These are phyloP conservation scores for Floccularia luteovirens DNA, from an alignment of 768 basidiomycete species.

Conservation along the genomic window DNA sequence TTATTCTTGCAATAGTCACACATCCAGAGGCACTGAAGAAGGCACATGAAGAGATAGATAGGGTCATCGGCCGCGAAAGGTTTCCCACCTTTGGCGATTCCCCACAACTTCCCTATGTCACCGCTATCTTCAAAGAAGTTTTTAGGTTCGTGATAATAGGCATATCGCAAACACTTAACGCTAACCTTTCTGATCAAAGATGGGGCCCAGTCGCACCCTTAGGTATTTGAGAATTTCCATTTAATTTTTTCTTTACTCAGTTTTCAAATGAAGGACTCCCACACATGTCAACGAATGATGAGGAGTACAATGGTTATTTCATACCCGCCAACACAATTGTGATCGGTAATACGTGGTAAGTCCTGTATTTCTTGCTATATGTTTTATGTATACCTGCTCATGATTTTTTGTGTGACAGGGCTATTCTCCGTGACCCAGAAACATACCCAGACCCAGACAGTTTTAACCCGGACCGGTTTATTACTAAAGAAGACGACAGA, in stretches of 20 bases:
- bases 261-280: slow-evolving; percentile 16
- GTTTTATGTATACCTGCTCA: slow-evolving; percentile 1
- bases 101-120: slow-evolving; percentile 8
- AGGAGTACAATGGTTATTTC: slow-evolving; percentile 32
- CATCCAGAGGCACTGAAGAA: slow-evolving; percentile 19
- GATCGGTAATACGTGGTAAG: slow-evolving; percentile 34
- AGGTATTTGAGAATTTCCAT: slow-evolving; percentile 8
- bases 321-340: slow-evolving; percentile 39
- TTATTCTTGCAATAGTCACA: slow-evolving; percentile 25
- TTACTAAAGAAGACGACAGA: slow-evolving; percentile 16
- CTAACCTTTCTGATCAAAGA: slow-evolving; percentile 8
- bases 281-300: slow-evolving; percentile 31
- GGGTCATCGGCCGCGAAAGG: slow-evolving; percentile 7
- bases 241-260: background rate
- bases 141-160: slow-evolving; percentile 14
- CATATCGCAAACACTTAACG: background rate
- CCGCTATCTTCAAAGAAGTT: slow-evolving; percentile 23
- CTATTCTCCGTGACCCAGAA: slow-evolving; percentile 40
- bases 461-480: slow-evolving; percentile 45
- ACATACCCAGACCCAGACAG: slow-evolving; percentile 34
- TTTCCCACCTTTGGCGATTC: slow-evolving; percentile 8
- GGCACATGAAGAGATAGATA: slow-evolving; percentile 10
- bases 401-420: slow-evolving; percentile 28
- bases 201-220: slow-evolving; percentile 23
- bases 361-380: background rate